phyloP scores from a whole-genome alignment of 345 rosid species.

The Lenwebbia sp. region DNA sequence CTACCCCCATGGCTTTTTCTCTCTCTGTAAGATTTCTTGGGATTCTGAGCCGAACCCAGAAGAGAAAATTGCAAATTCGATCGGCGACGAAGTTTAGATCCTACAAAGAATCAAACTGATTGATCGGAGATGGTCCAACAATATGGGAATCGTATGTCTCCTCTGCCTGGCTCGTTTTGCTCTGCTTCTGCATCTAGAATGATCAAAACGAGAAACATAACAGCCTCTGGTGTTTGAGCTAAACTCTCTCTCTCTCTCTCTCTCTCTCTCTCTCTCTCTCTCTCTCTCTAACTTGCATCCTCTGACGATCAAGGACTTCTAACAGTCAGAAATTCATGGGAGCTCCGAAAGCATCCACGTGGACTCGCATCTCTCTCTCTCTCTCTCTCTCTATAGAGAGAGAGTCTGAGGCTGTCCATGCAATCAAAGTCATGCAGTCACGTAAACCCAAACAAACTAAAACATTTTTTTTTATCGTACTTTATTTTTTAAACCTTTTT shows the following conservation, averaged over 20 bases:
- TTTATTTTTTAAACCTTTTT: not conserved
- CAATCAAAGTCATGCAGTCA: not conserved
- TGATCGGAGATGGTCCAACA: not conserved
- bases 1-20: conserved; percentile 46
- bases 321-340: not conserved
- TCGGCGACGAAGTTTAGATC: not conserved
- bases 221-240: not conserved
- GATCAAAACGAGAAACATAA: not conserved
- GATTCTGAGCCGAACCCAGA: not conserved
- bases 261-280: not conserved
- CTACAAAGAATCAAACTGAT: not conserved
- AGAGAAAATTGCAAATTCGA: not conserved
- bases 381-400: not conserved
- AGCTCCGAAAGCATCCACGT: not conserved
- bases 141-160: not conserved
- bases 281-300: not conserved
- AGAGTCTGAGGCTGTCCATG: not conserved
- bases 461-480: not conserved
- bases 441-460: not conserved
- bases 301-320: not conserved
- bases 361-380: not conserved
- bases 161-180: not conserved
- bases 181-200: not conserved
- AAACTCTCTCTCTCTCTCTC: not conserved
- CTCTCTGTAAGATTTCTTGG: not conserved